These are phyloP conservation scores for Afroboletus lepidellus DNA, from an alignment of 1,284 basidiomycete genomes.

Conservation along the genomic window DNA sequence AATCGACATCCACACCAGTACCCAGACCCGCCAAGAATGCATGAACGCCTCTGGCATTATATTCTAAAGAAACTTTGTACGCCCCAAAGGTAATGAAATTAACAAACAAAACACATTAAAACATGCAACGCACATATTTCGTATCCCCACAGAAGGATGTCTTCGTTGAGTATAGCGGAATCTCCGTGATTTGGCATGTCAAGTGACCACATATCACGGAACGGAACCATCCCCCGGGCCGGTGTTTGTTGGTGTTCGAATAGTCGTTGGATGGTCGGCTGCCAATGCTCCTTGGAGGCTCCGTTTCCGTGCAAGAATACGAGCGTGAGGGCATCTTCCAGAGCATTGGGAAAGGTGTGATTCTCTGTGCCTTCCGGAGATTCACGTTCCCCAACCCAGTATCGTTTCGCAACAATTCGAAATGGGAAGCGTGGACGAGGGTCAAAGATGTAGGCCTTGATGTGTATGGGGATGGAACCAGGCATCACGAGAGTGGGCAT, in stretches of 20 bases:
- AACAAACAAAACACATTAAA: not conserved
- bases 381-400: not conserved
- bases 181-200: slow-evolving; percentile 4
- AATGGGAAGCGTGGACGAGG: slow-evolving; percentile 1
- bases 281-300: not conserved
- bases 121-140: not conserved
- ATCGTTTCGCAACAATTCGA: slow-evolving; percentile 3
- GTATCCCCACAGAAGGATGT: not conserved
- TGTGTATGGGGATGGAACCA: not conserved
- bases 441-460: not conserved
- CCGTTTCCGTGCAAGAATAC: not conserved
- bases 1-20: slow-evolving; percentile 4
- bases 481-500: too few species aligned
- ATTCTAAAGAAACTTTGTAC: slow-evolving; percentile 1
- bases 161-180: slow-evolving; percentile 8
- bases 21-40: slow-evolving; percentile 2
- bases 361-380: not conserved
- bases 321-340: not conserved
- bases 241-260: too few species aligned
- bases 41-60: slow-evolving; percentile 3
- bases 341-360: not conserved
- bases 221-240: not conserved
- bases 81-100: not conserved
- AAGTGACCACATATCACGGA: slow-evolving; percentile 7
- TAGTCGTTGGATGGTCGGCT: not conserved